These are phyloP conservation scores for Gossypium armourianum DNA, from an alignment of 441 rosid genomes.

Conservation along the genomic window DNA sequence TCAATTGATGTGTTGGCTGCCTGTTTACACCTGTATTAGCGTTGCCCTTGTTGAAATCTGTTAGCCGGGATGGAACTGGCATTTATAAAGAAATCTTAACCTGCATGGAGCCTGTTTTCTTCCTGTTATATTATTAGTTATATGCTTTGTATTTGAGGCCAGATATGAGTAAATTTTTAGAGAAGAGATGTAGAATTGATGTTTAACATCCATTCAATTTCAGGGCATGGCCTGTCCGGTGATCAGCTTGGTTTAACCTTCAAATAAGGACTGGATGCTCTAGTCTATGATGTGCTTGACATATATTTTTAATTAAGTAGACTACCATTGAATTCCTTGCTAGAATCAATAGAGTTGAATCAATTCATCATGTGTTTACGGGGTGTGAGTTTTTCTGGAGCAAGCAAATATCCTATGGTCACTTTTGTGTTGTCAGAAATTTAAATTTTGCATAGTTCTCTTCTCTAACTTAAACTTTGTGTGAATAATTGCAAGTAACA, in stretches of 20 bases:
- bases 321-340: not conserved
- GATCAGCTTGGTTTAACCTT: constrained; percentile 1
- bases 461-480: not conserved
- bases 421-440: not conserved
- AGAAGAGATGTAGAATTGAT: not conserved
- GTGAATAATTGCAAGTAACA: not conserved
- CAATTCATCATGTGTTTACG: not conserved
- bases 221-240: not conserved
- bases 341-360: not conserved
- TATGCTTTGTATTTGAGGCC: not conserved
- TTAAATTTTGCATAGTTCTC: not conserved
- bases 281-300: not conserved
- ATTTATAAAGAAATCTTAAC: not conserved
- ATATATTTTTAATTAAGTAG: not conserved
- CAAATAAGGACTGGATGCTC: constrained; percentile 2
- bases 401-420: not conserved
- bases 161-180: not conserved
- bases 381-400: not conserved
- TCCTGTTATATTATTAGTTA: not conserved
- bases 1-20: not conserved
- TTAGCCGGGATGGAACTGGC: not conserved
- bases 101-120: not conserved
- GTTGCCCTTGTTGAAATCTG: not conserved
- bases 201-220: constrained; percentile 3
- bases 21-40: not conserved